Percentiles rank a stretch among this genome's conserved stretches.
phyloP scores from a whole-genome alignment of 2,329 filamentous ascomycete species.

The Pseudocercospora fuligena region DNA sequence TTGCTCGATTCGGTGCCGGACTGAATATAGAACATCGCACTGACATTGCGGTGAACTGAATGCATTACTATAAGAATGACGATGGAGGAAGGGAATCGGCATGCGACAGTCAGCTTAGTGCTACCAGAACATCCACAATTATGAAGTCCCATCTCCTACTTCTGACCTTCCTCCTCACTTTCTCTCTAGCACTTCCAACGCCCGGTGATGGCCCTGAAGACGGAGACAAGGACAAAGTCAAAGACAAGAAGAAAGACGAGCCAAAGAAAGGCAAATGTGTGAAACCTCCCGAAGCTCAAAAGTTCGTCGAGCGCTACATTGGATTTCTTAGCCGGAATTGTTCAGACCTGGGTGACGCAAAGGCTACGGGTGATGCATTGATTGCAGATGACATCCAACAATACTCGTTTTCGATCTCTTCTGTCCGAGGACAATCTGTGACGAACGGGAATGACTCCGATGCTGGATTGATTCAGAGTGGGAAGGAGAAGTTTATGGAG shows the following conservation, averaged over 20 bases:
- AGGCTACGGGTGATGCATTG: constrained; percentile 14
- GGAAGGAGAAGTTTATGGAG: constrained; percentile 12
- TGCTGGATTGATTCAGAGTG: constrained; percentile 8
- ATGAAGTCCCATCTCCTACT: background rate
- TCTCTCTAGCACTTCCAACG: constrained; percentile 4
- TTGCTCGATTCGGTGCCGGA: background rate
- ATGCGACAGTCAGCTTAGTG: too few species aligned
- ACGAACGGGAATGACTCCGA: background rate
- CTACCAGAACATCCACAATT: background rate
- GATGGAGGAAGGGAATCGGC: too few species aligned
- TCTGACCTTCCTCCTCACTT: background rate
- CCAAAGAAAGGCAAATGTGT: constrained; percentile 13
- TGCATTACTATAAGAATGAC: too few species aligned
- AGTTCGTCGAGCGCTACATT: constrained; percentile 13
- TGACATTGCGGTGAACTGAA: too few species aligned
- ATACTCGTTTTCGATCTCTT: constrained; percentile 12
- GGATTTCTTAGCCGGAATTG: constrained; percentile 6
- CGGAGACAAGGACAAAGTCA: too few species aligned
- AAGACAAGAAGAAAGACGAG: background rate
- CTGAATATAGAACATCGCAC: too few species aligned
- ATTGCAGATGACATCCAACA: constrained; percentile 15
- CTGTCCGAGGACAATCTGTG: constrained; percentile 1
- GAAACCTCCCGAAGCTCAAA: constrained; percentile 5
- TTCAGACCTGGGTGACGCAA: constrained; percentile 17
- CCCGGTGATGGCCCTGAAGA: background rate